These are phyloP conservation scores for Cercospora janseana DNA, from an alignment of 2,329 filamentous ascomycete species.

Conservation along the genomic window DNA sequence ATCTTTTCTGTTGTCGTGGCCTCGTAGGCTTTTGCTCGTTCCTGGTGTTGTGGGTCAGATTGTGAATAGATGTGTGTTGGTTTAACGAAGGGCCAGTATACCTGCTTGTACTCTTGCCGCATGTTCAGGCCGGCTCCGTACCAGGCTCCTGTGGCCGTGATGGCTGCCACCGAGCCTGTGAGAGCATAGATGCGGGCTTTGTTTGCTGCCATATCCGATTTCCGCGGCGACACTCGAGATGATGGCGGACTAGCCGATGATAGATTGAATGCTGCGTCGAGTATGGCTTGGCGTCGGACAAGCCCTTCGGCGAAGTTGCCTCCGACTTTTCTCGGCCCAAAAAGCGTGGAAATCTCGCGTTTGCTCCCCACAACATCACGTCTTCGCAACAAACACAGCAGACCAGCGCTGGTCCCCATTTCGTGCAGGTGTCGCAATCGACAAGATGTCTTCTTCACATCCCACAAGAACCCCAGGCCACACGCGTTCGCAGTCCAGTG, in stretches of 20 bases:
- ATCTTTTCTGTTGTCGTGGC: slow-evolving; percentile 56
- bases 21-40: slow-evolving; percentile 46
- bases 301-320: neutral
- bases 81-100: slow-evolving; percentile 32
- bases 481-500: slow-evolving; percentile 28
- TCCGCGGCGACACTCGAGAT: neutral
- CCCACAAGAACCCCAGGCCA: slow-evolving; percentile 24
- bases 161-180: slow-evolving; percentile 55
- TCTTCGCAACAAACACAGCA: slow-evolving; percentile 1
- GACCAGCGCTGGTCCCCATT: no score
- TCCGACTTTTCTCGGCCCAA: neutral
- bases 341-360: slow-evolving; percentile 1
- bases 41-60: slow-evolving; percentile 33
- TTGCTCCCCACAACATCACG: neutral
- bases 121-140: slow-evolving; percentile 61
- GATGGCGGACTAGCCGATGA: neutral
- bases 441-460: slow-evolving; percentile 23
- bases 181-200: slow-evolving; percentile 51
- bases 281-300: slow-evolving; percentile 12
- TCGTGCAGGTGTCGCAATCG: no score
- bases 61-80: neutral
- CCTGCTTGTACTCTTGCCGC: slow-evolving; percentile 52
- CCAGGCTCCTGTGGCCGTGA: slow-evolving; percentile 57
- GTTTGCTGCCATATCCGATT: slow-evolving; percentile 20
- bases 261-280: neutral